Evolutionary conservation across 768 basidiomycete genomes (phyloP), one percentile per base, ranked within the genome.

Genomic region (Lactarius akahatsu): DNA sequence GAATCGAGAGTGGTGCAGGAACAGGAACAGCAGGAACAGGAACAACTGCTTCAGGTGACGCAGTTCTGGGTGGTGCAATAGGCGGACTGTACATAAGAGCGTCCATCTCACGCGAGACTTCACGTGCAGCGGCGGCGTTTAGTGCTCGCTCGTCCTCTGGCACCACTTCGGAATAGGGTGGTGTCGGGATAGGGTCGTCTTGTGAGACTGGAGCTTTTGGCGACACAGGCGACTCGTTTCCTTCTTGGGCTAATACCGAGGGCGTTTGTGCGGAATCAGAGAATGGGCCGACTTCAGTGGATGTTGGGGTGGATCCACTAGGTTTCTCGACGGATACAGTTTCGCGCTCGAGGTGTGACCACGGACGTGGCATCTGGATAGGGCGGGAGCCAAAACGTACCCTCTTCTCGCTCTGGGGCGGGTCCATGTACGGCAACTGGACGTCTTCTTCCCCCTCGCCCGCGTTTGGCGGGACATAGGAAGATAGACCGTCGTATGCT

Each of bases 61-160:
- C 26, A 20, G 32, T 38, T 28, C 28, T 63, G 23, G 70, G 71
- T 69, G 65, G 41, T 63, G 61, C 68, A 66, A 26, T 15, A 43
- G 73, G 72, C 0, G 80, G 73, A 62, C 69, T 76, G 67, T 80
- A 82, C 64, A 78, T 80, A 20, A 90, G 75, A 23, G 84, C 79
- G 63, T 89, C 86, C 58, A 90, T 71, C 72, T 90, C 90, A 15
- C 84, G 81, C 15, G 82, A 82, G 1, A 92, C 80, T 73, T 89
- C 89, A 20, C 85, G 81, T 5, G 88, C 88, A 32, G 86, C 89
- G 20, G 89, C 90, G 1, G 83, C 85, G 69, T 87, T 85, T 34
- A 84, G 79, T n/a, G 78, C 79, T 3, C 74, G 77, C 69, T 88
- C 87, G 13, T 86, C 83, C 9, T 82, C 79, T 38, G 18, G 50